Evolutionary conservation across 164 flowering plant species (phyloP).

Genomic region (Magnolia officinalis): DNA sequence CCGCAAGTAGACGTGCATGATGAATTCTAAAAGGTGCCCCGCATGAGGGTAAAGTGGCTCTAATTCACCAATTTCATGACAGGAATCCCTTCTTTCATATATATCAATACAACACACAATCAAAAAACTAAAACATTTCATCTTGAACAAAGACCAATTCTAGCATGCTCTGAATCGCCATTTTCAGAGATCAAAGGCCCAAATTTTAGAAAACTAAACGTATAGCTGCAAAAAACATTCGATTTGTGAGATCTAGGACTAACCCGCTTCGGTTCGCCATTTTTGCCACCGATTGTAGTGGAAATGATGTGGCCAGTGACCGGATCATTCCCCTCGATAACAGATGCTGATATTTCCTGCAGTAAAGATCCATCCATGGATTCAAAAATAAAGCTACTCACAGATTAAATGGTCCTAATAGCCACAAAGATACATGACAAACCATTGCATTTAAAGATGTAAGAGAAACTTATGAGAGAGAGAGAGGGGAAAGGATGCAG

Average conservation of each 20-base stretch:
- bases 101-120: neutral
- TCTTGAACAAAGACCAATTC: no score
- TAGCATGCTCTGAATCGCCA: no score
- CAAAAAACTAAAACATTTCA: neutral
- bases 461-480: neutral
- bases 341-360: constrained; percentile 72
- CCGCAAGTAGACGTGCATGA: neutral
- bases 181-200: neutral
- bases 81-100: neutral
- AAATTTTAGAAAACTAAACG: neutral
- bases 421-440: neutral
- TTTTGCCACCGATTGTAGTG: constrained; percentile 90
- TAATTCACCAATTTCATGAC: neutral
- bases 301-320: constrained; percentile 91
- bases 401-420: neutral
- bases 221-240: neutral
- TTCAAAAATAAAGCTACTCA: neutral
- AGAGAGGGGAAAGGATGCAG: neutral
- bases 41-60: no score
- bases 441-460: constrained; percentile 1
- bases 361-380: neutral
- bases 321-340: constrained; percentile 68
- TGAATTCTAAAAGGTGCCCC: no score
- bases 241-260: constrained; percentile 7
- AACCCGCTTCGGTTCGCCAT: constrained; percentile 86